Base-by-base conservation (phyloP, 176 grass and related monocot genomes). In the Musa acuminata region DNA sequence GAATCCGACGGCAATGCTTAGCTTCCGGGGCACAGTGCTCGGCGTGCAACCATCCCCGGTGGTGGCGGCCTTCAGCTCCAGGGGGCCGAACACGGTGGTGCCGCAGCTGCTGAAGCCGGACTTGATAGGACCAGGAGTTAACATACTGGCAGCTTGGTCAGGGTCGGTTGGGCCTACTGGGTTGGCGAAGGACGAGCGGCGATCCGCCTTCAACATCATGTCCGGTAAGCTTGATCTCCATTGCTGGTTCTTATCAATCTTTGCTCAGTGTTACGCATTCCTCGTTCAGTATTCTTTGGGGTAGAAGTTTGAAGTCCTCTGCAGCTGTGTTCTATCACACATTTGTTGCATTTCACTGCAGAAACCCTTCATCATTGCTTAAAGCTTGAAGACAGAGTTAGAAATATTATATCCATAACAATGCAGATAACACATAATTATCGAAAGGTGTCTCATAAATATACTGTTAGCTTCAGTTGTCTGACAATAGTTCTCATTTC, bases 31-130 rank as follows among this genome's bases (percentile, higher is more conserved):
- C 76, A 96, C 89, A 1, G 87, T 76, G 51, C 78, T 96, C 9
- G 82, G 81, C 73, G 92, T 92, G 78, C 80, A 26, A 25, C 92
- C 92, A 43, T 88, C 92, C 78, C 92, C 92, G 22, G 89, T 92
- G 72, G 92, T 96, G 49, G 92, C 92, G 21, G 87, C 92, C 72
- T 96, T 96, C 81, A 96, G 92, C 85, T 96, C 92, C 1, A 86
- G 89, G 13, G 92, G 92, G 52, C 92, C 92, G 4, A 92, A 80
- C 83, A 80, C 74, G 81, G 71, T 84, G 59, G 89, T 84, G 50
- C 83, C 87, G 62, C 82, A 89, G 83, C 82, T 96, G 70, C 89
- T 96, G n/a, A 96, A 96, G 76, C 92, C 92, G 43, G 92, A 96
- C 75, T 82, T 92, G 84, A 96, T 96, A 20, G 92, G 87, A 0